Base-by-base conservation (phyloP, 257 asterid genomes). In the Solanum ossicruentum region DNA sequence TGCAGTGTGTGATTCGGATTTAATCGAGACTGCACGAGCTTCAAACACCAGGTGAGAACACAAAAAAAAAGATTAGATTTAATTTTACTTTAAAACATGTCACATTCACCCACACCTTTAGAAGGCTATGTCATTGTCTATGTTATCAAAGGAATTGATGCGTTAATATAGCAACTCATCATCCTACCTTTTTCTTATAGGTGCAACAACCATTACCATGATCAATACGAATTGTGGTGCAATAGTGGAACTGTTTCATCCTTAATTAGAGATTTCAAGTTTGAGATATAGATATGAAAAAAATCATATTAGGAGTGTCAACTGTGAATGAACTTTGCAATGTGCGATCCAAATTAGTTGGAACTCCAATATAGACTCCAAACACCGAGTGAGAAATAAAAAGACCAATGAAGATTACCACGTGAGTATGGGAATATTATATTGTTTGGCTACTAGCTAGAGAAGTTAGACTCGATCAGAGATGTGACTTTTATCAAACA, bases 121-220 rank as follows among this genome's bases (percentile, higher is more conserved):
- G 55, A 20, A 41, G 55, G 55, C 79, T 71, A 71, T 71, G 55
- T 4, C 17, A 45, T 70, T 41, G 79, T 18, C 79, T 70, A 70
- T 41, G 54, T 28, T 41, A 43, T 18, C 17, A 70, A 70, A 41
- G 54, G 79, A 70, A 70, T 67, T 67, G 79, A 55, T 10, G n/a
- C 55, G 43, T 71, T 71, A 71, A 41, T 43, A 69, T 69, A 39
- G 78, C 32, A 41, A 43, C 36, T 71, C 80, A 11, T 71, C 80
- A 71, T 43, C 36, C 36, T n/a, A 43, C 18, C 55, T 43, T 71
- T 71, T 18, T 43, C 43, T 17, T 69, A 63, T 63, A 8, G 39
- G 77, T 71, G 5, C 18, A 71, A 41, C 17, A 71, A 41, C 55
- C 80, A 71, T 43, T 17, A 43, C 32, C 79, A 71, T 41, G 39